Evolutionary conservation across 2,329 filamentous ascomycete species (phyloP), one percentile per base, ranked within the genome.

Genomic region (Davidsoniella virescens): DNA sequence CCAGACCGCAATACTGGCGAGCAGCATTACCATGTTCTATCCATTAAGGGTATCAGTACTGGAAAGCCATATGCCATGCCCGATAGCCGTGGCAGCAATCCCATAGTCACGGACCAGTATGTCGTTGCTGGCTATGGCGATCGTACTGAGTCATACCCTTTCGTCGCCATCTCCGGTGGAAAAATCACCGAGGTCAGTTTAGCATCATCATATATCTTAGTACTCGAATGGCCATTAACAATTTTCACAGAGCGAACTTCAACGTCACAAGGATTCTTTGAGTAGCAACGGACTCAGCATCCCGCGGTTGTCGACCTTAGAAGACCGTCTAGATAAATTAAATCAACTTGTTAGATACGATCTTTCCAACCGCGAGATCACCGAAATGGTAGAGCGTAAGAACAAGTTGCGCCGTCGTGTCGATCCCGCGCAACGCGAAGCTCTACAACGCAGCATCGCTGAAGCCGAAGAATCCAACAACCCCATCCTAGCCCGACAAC

Each of bases 131-230:
- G 86, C 6, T 84, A 94, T 61, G 92, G 92, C 43, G 87, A 88
- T 58, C 74, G 84, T 0, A 76, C 87, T 60, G 83, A 82, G 62
- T 80, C 88, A 36, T 95, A 87, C 67, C 87, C 88, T 4, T 95
- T 96, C 64, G 82, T 92, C 54, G 82, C 82, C 55, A 88, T 90
- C 61, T 96, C 92, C 0, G 88, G 94, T 62, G 78, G 80, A 46
- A 71, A 73, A 40, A 84, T 96, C 60, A 85, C 83, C n/a, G 87
- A 92, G 64, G 83, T 86, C 68, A 56, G 71, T 62, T 44, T 9
- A 8, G 5, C 41, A 23, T 44, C 2, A n/a, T 20, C 20, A 40
- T 20, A 14, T 20, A 20, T 44, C 41, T 44, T 17, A 20, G 8
- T 20, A 4, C n/a, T 20, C 14, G 8, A n/a, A 44, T 23, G 41